Conservation (phyloP, 2,329 filamentous ascomycete genomes). For the Venturia oleaginea region DNA sequence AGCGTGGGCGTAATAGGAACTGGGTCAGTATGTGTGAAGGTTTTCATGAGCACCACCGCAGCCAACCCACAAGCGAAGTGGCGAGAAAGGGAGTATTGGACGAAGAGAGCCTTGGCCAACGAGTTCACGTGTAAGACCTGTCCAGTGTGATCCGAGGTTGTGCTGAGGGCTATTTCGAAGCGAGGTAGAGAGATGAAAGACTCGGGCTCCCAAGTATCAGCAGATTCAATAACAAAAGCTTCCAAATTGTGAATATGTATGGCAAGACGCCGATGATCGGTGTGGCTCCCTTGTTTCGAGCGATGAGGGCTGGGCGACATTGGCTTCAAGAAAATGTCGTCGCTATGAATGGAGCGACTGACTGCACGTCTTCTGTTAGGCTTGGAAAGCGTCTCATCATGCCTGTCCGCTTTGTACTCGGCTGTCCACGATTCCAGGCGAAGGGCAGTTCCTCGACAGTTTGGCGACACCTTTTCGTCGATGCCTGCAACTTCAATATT, state of each 20-base stretch:
- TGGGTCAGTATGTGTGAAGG: constrained; percentile 24
- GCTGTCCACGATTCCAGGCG: constrained; percentile 82
- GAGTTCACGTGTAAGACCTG: constrained; percentile 83
- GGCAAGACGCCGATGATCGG: constrained; percentile 73
- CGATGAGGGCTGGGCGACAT: constrained; percentile 39
- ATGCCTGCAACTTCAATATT: constrained; percentile 85
- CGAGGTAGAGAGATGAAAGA: constrained; percentile 79
- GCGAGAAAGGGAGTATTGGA: constrained; percentile 88
- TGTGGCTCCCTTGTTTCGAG: constrained; percentile 45
- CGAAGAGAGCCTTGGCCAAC: constrained; percentile 64
- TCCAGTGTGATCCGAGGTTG: constrained; percentile 76
- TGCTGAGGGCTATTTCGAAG: constrained; percentile 79
- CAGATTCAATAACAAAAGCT: constrained; percentile 80
- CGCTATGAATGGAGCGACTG: constrained; percentile 51
- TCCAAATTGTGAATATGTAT: constrained; percentile 78
- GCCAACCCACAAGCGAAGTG: constrained; percentile 87
- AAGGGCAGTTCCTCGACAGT: constrained; percentile 72
- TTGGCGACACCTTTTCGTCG: constrained; percentile 72
- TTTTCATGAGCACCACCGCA: constrained; percentile 54
- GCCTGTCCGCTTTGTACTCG: constrained; percentile 77
- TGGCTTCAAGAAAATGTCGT: constrained; percentile 52
- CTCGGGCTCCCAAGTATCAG: constrained; percentile 74
- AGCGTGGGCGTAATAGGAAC: constrained; percentile 6
- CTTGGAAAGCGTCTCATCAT: constrained; percentile 53
- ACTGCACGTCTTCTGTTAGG: constrained; percentile 59